Conservation (phyloP, 805 yeast genomes). For the Tetrapisispora pingtungensis region DNA sequence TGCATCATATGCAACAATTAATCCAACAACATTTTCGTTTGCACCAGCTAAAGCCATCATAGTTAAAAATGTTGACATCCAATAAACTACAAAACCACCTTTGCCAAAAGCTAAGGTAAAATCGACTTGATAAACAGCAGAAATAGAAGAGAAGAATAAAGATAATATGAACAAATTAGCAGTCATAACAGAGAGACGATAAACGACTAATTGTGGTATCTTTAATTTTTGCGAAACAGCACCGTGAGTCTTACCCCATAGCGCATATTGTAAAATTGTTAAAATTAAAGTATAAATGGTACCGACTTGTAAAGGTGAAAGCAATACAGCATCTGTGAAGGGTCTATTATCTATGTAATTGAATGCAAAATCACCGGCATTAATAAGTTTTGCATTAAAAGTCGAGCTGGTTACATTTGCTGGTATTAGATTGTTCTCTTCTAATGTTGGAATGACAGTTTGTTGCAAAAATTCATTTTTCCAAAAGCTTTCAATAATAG, state of each 20-base stretch:
- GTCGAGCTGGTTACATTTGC: constrained; percentile 5
- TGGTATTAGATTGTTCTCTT: neutral
- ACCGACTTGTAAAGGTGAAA: constrained; percentile 69
- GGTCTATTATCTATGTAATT: constrained; percentile 39
- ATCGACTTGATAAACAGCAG: constrained; percentile 60
- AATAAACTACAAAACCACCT: constrained; percentile 64
- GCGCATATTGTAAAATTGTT: constrained; percentile 59
- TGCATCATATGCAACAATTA: constrained; percentile 46
- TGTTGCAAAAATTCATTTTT: constrained; percentile 11
- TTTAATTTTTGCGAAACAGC: constrained; percentile 38
- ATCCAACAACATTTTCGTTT: constrained; percentile 52
- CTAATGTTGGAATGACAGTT: neutral
- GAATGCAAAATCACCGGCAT: constrained; percentile 28
- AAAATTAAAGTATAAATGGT: constrained; percentile 59
- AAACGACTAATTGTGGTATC: constrained; percentile 37
- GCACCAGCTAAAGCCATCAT: constrained; percentile 73
- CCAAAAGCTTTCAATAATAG: neutral
- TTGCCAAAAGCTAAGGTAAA: constrained; percentile 49
- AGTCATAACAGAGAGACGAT: constrained; percentile 41
- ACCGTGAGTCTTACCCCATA: constrained; percentile 48
- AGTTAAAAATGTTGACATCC: constrained; percentile 59
- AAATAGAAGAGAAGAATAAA: constrained; percentile 46
- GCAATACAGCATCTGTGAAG: constrained; percentile 37
- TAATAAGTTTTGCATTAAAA: neutral
- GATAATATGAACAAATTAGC: constrained; percentile 47